Evolutionary conservation across 1,139 yeast genomes (phyloP).

Genomic region (Kodamaea arcana): DNA sequence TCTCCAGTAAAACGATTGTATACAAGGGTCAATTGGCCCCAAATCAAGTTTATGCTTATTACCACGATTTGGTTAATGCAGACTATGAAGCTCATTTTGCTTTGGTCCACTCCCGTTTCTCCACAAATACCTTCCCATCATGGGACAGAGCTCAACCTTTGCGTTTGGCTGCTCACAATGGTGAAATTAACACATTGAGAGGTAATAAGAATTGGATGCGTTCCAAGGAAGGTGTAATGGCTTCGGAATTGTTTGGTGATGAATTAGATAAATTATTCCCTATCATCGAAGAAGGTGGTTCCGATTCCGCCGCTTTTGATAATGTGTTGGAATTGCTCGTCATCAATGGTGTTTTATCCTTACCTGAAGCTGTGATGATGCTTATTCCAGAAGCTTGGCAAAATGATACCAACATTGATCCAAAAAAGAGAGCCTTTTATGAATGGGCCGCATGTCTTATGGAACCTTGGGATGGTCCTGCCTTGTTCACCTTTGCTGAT

Average conservation of each 20-base stretch:
- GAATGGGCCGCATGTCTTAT: constrained; percentile 99
- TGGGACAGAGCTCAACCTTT: constrained; percentile 99
- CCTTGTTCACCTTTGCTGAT: constrained; percentile 92
- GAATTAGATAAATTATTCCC: constrained; percentile 90
- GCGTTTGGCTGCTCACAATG: constrained; percentile 97
- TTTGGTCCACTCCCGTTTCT: constrained; percentile 93
- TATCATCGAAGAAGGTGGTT: constrained; percentile 96
- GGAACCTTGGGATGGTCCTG: constrained; percentile 99
- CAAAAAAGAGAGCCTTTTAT: constrained; percentile 88
- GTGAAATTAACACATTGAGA: constrained; percentile 94
- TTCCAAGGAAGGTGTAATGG: constrained; percentile 97
- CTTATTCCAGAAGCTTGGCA: constrained; percentile 99
- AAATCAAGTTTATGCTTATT: constrained; percentile 89
- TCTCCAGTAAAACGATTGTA: constrained; percentile 84
- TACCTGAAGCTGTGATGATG: constrained; percentile 97
- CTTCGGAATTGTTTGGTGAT: constrained; percentile 81
- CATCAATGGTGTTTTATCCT: constrained; percentile 83
- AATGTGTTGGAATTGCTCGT: constrained; percentile 90
- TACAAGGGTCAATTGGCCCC: constrained; percentile 98
- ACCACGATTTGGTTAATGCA: constrained; percentile 86
- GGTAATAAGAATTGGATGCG: constrained; percentile 99
- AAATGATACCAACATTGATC: constrained; percentile 79
- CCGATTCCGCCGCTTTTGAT: constrained; percentile 98
- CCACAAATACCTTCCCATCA: constrained; percentile 97
- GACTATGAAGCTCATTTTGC: constrained; percentile 96